These are phyloP conservation scores for Dioscorea dumetorum DNA, from an alignment of 106 monocot genomes.

Conservation along the genomic window DNA sequence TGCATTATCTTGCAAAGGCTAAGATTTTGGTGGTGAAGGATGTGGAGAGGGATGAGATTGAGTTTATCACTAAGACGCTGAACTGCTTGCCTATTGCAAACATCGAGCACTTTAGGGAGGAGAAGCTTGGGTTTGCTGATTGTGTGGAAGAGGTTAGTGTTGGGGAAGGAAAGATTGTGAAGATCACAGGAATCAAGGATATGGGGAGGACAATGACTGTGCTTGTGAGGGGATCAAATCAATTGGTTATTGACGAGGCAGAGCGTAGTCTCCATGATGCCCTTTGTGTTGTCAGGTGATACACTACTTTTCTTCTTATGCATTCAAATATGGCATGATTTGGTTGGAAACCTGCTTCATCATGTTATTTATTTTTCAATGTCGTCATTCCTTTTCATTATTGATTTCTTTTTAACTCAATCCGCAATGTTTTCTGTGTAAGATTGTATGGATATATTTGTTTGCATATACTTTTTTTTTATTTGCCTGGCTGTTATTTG, in stretches of 20 bases:
- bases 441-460: no score
- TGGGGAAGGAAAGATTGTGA: constrained; percentile 86
- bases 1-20: constrained; percentile 89
- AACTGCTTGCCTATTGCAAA: constrained; percentile 94
- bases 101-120: constrained; percentile 87
- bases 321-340: no score
- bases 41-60: constrained; percentile 94
- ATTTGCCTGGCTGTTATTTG: no score
- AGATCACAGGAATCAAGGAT: constrained; percentile 77
- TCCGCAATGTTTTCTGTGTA: no score
- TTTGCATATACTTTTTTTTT: no score
- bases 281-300: constrained; percentile 89
- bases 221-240: constrained; percentile 85
- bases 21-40: constrained; percentile 93
- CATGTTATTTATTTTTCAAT: no score
- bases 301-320: background rate
- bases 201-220: constrained; percentile 84
- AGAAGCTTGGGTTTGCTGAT: constrained; percentile 83
- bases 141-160: constrained; percentile 73
- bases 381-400: no score
- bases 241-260: constrained; percentile 83
- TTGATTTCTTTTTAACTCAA: no score
- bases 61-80: constrained; percentile 91
- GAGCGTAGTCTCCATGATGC: constrained; percentile 96
- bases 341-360: no score